phyloP scores from a whole-genome alignment of 1,139 yeast genomes.

The Lodderomyces orthopsilosis region DNA sequence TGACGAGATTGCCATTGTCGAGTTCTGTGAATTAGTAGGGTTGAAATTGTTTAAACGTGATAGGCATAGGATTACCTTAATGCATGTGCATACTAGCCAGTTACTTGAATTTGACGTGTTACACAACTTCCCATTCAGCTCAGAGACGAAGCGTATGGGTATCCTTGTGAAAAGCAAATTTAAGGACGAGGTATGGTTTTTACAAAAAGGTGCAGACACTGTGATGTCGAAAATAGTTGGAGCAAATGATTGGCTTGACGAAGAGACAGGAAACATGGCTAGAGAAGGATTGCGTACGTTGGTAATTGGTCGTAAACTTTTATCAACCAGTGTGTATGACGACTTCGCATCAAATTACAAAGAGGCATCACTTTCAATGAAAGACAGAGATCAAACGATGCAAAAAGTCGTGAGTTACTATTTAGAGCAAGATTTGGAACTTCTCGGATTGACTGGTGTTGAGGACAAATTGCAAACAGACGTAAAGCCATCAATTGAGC shows the following conservation, averaged over 20 bases:
- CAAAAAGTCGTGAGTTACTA: slow-evolving; percentile 63
- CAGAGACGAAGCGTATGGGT: slow-evolving; percentile 97
- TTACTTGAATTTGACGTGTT: slow-evolving; percentile 62
- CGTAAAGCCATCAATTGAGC: slow-evolving; percentile 88
- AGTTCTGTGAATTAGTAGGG: slow-evolving; percentile 86
- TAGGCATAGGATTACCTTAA: slow-evolving; percentile 65
- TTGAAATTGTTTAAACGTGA: slow-evolving; percentile 77
- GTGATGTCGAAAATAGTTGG: slow-evolving; percentile 88
- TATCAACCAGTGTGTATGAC: slow-evolving; percentile 53
- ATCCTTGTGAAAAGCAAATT: slow-evolving; percentile 65
- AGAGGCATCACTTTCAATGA: slow-evolving; percentile 76
- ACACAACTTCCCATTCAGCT: slow-evolving; percentile 88
- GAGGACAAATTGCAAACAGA: slow-evolving; percentile 92
- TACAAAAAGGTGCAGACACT: slow-evolving; percentile 94
- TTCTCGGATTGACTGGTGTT: slow-evolving; percentile 93
- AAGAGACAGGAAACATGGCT: slow-evolving; percentile 97
- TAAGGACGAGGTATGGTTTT: slow-evolving; percentile 74
- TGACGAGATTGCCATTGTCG: slow-evolving; percentile 95
- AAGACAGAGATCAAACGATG: slow-evolving; percentile 72
- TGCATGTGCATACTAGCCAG: slow-evolving; percentile 60
- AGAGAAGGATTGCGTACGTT: slow-evolving; percentile 95
- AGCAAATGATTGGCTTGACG: slow-evolving; percentile 93
- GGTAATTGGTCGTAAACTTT: slow-evolving; percentile 80
- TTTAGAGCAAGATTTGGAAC: slow-evolving; percentile 80
- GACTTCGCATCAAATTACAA: slow-evolving; percentile 64